Evolutionary conservation across 371 early-diverging fungal genomes (phyloP).

Genomic region (Capillidium rhysosporum): DNA sequence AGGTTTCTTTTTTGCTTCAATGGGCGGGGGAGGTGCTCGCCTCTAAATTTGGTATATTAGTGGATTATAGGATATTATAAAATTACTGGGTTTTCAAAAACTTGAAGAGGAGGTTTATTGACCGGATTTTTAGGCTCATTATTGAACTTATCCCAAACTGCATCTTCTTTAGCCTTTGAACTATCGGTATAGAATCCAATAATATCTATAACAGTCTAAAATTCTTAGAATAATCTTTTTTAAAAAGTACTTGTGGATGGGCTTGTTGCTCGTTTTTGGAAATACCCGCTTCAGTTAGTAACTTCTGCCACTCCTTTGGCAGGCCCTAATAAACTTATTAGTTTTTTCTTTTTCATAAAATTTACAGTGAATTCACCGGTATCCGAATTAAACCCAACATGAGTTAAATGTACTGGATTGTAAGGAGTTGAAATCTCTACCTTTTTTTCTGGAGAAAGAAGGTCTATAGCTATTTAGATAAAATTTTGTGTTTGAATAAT

Average conservation of each 20-base stretch:
- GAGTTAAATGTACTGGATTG: conserved; percentile 89
- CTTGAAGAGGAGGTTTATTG: conserved; percentile 12
- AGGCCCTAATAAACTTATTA: conserved; percentile 37
- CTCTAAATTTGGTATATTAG: not conserved
- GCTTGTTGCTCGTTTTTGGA: conserved; percentile 84
- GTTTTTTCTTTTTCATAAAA: not conserved
- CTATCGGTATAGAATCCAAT: conserved; percentile 81
- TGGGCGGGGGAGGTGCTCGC: conserved; percentile 11
- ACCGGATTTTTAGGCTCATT: conserved; percentile 20
- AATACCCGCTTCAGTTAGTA: conserved; percentile 84
- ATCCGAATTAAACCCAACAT: conserved; percentile 75
- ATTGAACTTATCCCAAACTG: conserved; percentile 80
- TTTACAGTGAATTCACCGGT: conserved; percentile 79
- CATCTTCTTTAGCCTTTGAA: conserved; percentile 35
- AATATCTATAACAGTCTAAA: conserved; percentile 75
- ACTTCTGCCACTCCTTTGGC: conserved; percentile 82
- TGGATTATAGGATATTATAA: not conserved
- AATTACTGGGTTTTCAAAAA: conserved; percentile 15
- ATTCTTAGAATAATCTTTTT: not conserved
- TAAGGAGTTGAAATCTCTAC: conserved; percentile 88
- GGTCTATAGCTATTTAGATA: conserved; percentile 17
- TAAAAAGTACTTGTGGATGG: conserved; percentile 55
- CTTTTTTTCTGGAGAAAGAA: conserved; percentile 41
- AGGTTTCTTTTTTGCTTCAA: conserved; percentile 6
- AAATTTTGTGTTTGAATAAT: not conserved